Evolutionary conservation across 345 rosid species (phyloP), one percentile per base, ranked within the genome.

Genomic region (Murraya koenigii): DNA sequence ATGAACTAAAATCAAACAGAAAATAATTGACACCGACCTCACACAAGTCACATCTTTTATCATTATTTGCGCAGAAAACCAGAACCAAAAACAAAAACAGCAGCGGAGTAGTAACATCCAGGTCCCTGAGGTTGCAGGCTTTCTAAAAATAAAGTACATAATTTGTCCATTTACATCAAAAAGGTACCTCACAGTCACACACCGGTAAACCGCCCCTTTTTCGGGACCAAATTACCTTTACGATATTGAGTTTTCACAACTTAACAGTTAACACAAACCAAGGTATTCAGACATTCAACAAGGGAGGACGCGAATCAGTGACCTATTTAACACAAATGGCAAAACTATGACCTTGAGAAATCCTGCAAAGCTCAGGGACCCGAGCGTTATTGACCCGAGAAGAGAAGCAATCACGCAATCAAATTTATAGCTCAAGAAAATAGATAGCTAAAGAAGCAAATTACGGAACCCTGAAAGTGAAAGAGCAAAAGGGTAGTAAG

Each of bases 381-480:
- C 35, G 69, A 58, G 55, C 15, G 55, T 15, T 49, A 49, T 49
- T 49, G 20, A 49, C 55, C 55, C n/a, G 44, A 3, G 14, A 15
- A 66, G 80, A 47, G 15, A 5, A 35, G 38, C 38, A 35, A 35
- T 35, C 38, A 11, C 10, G 49, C 49, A 38, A 59, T 13, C 35
- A 38, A n/a, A 9, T 35, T 33, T 47, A 52, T 44, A 32, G 39
- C 59, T 44, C 26, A 19, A 11, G 33, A n/a, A n/a, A 44, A 63
- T 25, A 11, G 49, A 44, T 8, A 41, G 60, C 58, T 44, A 5
- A 32, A 54, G 52, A 69, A 7, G 25, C 26, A 28, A 62, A 77
- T n/a, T 20, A 66, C 54, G 60, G 59, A 71, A 44, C 47, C 81
- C 39, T 58, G 77, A 33, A 69, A 26, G 36, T 19, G 38, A 3